Evolutionary conservation across 305 asterid species (phyloP), one percentile per base, ranked within the genome.

Genomic region (Fraxinus velutina): DNA sequence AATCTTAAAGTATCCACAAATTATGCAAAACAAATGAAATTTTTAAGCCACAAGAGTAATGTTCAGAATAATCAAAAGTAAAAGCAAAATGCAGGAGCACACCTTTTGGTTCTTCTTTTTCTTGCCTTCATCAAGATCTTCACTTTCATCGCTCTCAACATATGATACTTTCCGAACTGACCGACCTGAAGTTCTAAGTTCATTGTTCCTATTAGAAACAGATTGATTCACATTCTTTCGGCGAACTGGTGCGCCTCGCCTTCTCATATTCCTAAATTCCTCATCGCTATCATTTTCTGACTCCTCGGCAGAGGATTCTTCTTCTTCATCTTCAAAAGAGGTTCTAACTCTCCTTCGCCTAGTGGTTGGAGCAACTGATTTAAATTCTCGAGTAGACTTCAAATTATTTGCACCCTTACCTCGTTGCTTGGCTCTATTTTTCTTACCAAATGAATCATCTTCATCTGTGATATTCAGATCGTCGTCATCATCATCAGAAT

Each of bases 131-230:
- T 93, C 98, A 79, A 85, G 62, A 79, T 94, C 98, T 87, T 97
- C 99, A 86, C 98, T 94, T 85, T 75, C 99, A 84, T 96, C 99
- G 81, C 99, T 94, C 93, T 97, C 99, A 50, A 86, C 97, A 79
- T 94, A 97, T 37, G 99, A 97, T 60, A 96, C 98, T 86, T 94
- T 97, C 79, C 96, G 94, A 84, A 91, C 93, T 3, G 98, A 92
- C 72, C 98, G 97, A 85, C 93, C 89, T 50, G 99, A 96, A 66
- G 96, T 86, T 74, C 98, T 93, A 44, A 87, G 84, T 86, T 94
- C 99, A 87, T 79, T 92, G 83, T 78, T 87, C 86, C 93, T 90
- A 39, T 83, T 72, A 83, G 97, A 88, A 85, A 85, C 74, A 79
- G 91, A 89, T 79, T 93, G 92, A 84, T 89, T 88, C 76, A 88